Evolutionary conservation across 345 rosid genomes (phyloP), one percentile per base, ranked within the genome.

Genomic region (Mallotus nudiflorus): DNA sequence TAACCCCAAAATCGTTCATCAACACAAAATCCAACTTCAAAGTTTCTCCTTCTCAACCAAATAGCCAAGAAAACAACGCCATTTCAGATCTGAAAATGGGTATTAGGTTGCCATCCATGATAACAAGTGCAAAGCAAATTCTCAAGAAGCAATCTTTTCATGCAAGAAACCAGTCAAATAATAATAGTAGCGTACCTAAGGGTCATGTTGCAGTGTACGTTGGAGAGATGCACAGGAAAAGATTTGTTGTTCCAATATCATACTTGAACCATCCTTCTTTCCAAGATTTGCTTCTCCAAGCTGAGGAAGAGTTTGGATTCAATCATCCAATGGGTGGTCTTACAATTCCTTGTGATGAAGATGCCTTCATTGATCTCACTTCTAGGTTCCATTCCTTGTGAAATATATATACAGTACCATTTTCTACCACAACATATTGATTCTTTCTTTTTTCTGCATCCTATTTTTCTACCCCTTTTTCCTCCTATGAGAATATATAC

Each of bases 281-380:
- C 65, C 78, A 52, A 37, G 70, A 70, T 57, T 62, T 83, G 75
- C 81, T 87, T 6, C 64, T 40, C 44, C 35, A 40, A 25, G 81
- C 84, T 1, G 79, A 77, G 68, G 81, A 78, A 73, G 84, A 80
- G 57, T 78, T 80, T 45, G 85, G 86, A 0, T 87, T 78, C 59
- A 29, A 70, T 61, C 87, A 81, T 50, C 87, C 85, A 1, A 80
- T 71, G 77, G 86, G 87, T 1, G 88, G 80, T 57, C 73, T 86
- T 42, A 86, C 86, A n/a, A 78, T 84, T 39, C 87, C 88, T 4
- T 83, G 83, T 63, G 74, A 56, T 2, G 81, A 81, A 78, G 82
- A 85, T 4, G 52, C 76, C 37, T 83, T 83, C 75, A 39, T 81
- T 28, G 66, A 75, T 57, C 72, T 84, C 42, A 54, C 83, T 14